A percentile compares a stretch with the other conserved stretches of the same genome.
Evolutionary conservation across 805 yeast genomes (phyloP).

Genomic region (Ogataea glucozyma): DNA sequence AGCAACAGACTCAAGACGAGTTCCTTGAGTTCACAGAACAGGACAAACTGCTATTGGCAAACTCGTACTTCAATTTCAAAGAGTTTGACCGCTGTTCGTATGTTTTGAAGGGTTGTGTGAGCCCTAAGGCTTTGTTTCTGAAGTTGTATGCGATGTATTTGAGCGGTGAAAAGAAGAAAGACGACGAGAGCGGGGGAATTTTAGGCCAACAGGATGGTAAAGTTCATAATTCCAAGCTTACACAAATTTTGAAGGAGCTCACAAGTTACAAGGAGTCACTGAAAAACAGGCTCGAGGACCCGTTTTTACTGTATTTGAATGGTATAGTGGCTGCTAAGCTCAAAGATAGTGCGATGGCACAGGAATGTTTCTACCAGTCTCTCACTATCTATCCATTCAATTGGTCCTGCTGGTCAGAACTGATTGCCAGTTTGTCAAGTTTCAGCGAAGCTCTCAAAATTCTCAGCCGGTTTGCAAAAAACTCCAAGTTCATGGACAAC

Average conservation of each 20-base stretch:
- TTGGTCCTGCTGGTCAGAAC: slow-evolving; percentile 93
- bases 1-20: slow-evolving; percentile 23
- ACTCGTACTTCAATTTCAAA: slow-evolving; percentile 72
- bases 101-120: slow-evolving; percentile 50
- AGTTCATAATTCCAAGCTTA: slow-evolving; percentile 31
- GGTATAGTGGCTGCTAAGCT: slow-evolving; percentile 70
- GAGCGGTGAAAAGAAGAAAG: slow-evolving; percentile 73
- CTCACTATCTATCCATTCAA: slow-evolving; percentile 73
- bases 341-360: slow-evolving; percentile 61
- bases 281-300: slow-evolving; percentile 35
- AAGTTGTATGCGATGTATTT: slow-evolving; percentile 68
- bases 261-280: slow-evolving; percentile 32
- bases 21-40: slow-evolving; percentile 37
- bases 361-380: slow-evolving; percentile 59
- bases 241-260: slow-evolving; percentile 44
- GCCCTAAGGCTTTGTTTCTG: slow-evolving; percentile 59
- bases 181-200: slow-evolving; percentile 72
- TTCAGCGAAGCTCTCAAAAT: slow-evolving; percentile 58
- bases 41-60: slow-evolving; percentile 59
- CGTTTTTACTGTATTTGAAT: slow-evolving; percentile 68
- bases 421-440: slow-evolving; percentile 58
- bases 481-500: slow-evolving; percentile 35
- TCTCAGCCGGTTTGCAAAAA: slow-evolving; percentile 39
- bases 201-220: slow-evolving; percentile 44
- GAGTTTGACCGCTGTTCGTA: slow-evolving; percentile 81